Base-by-base conservation (phyloP, 148 eudicot genomes). In the Rheum nobile region DNA sequence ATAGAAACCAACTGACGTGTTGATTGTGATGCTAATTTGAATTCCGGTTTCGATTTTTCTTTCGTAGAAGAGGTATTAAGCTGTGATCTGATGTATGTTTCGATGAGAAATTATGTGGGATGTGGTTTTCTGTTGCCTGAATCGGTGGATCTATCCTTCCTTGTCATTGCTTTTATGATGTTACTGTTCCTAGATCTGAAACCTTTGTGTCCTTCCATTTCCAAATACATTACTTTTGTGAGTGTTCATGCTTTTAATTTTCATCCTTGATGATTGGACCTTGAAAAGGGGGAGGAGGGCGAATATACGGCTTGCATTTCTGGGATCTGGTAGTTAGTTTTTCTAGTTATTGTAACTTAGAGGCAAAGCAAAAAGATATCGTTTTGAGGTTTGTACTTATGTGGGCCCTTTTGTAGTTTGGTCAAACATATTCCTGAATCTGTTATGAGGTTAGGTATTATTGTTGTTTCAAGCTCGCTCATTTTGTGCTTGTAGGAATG, bases 361-460 rank as follows among this genome's bases (percentile, higher is more conserved):
- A 4, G 38, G 39, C 41, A 14, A 32, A 65, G 70, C 41, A 34
- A 34, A 65, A 31, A 31, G 32, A 65, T 65, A 19, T 65, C 6
- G 14, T 0, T 32, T 65, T 8, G 39, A 32, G 43, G 8, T 32
- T 65, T 32, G 39, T 32, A 16, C 22, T 65, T 17, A n/a, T 65
- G 70, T 65, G 22, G 41, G 70, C 41, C 70, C 41, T 34, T 65
- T 31, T 13, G 38, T 65, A 34, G 70, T 65, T 65, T 65, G 39
- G 39, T 65, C 35, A 17, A 65, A 32, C 22, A 65, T 32, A 17
- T 32, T 65, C 41, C 39, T 28, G 32, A 17, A 17, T 65, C 70
- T 55, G 14, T 59, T 31, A 13, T 19, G 32, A 31, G 41, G 39
- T 65, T 29, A 8, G 70, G 70, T 31, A 6, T 9, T 17, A 32